Evolutionary conservation across 208 protist genomes (phyloP).

Genomic region (Trypanosoma conorhini): DNA sequence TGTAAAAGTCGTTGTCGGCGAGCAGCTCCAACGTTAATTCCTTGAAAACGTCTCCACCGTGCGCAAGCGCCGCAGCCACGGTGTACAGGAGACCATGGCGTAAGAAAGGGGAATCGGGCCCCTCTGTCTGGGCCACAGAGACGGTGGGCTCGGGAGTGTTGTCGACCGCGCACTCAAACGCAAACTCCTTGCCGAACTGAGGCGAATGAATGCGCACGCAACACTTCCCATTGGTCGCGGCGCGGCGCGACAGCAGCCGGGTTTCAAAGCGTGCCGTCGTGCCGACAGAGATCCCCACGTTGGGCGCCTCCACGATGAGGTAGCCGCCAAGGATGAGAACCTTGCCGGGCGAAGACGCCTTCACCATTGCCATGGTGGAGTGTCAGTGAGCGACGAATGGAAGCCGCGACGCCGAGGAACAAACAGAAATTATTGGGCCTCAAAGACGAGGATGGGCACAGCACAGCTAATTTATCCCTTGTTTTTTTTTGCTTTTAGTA

Average conservation of each 20-base stretch:
- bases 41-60: slow-evolving; percentile 18
- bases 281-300: slow-evolving; percentile 93
- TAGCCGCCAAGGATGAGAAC: slow-evolving; percentile 96
- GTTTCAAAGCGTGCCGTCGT: slow-evolving; percentile 91
- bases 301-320: slow-evolving; percentile 90
- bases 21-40: slow-evolving; percentile 59
- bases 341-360: slow-evolving; percentile 93
- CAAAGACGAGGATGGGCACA: neutral
- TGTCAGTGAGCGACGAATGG: slow-evolving; percentile 14
- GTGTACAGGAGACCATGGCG: slow-evolving; percentile 71
- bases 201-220: slow-evolving; percentile 70
- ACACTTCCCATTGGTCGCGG: slow-evolving; percentile 26
- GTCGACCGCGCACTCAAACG: slow-evolving; percentile 44
- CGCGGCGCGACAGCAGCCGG: slow-evolving; percentile 33
- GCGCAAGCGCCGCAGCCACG: slow-evolving; percentile 43
- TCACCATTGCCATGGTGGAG: slow-evolving; percentile 27
- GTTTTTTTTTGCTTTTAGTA: too few relatives aligned
- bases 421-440: neutral
- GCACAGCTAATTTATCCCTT: too few relatives aligned
- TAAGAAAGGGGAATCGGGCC: slow-evolving; percentile 63
- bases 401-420: neutral
- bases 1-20: slow-evolving; percentile 94
- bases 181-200: slow-evolving; percentile 76
- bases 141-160: slow-evolving; percentile 29
- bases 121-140: slow-evolving; percentile 53